These are phyloP conservation scores for Kockiozyma suomiensis DNA, from an alignment of 805 yeast genomes.

Conservation along the genomic window DNA sequence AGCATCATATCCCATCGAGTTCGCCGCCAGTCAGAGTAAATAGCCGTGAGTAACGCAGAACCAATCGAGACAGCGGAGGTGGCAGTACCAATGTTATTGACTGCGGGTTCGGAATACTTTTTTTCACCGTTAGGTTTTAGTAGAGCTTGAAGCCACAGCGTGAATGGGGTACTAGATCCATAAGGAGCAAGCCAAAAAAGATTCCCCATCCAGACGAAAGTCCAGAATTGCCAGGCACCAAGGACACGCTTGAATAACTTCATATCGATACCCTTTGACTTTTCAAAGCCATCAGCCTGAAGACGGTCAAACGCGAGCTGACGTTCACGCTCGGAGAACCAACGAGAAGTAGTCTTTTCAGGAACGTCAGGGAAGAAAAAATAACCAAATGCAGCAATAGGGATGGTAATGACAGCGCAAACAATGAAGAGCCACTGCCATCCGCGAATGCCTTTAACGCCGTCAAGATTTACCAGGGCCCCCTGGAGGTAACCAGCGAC, in stretches of 20 bases:
- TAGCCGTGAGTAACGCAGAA: conserved; percentile 39
- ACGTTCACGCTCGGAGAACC: conserved; percentile 59
- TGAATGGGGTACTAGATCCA: conserved; percentile 58
- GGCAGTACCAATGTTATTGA: conserved; percentile 55
- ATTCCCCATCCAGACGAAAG: conserved; percentile 46
- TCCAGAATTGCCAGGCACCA: conserved; percentile 52
- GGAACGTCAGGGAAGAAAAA: conserved; percentile 70
- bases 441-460: conserved; percentile 56
- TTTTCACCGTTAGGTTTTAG: conserved; percentile 36
- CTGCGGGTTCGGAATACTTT: conserved; percentile 47
- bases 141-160: conserved; percentile 62
- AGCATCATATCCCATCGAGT: conserved; percentile 59
- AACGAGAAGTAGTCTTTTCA: conserved; percentile 55
- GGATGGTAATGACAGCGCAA: conserved; percentile 63
- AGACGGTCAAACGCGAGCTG: conserved; percentile 54
- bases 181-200: conserved; percentile 34
- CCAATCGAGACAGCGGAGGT: conserved; percentile 64
- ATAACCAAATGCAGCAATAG: conserved; percentile 58
- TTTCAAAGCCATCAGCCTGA: conserved; percentile 43
- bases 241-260: conserved; percentile 51
- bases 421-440: conserved; percentile 78
- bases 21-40: conserved; percentile 53
- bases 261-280: conserved; percentile 36
- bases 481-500: conserved; percentile 67
- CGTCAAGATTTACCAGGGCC: conserved; percentile 54